Evolutionary conservation across 768 basidiomycete species (phyloP), one percentile per base, ranked within the genome.

Genomic region (Tulasnella sp.): DNA sequence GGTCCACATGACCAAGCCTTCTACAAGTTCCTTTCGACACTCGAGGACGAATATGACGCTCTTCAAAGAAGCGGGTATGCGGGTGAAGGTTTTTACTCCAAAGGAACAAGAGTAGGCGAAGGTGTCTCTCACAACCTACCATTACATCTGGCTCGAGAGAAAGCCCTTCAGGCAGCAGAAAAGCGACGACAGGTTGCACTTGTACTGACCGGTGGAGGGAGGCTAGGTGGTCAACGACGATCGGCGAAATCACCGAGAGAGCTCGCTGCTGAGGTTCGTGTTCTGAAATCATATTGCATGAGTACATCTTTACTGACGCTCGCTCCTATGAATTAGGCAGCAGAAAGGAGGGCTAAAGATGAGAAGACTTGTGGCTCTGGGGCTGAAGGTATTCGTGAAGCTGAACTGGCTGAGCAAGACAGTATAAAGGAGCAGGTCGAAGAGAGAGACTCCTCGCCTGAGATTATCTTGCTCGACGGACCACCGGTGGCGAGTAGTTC

Each of bases 1-100:
- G 87, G 88, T 3, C 83, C 89, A 4, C 92, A 95, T 58, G 87
- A 96, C 58, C 81, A 86, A 44, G 75, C 73, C 45, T 85, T 90
- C 58, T 84, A 87, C 68, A 79, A 81, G 50, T 75, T 76, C 57
- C 73, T 87, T 4, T 68, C 75, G 2, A 73, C 71, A 19, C 70
- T 93, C 2, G 82, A 90, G 60, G 82, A 89, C 49, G 92, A 95
- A 66, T 91, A 81, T 58, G 83, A 85, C 34, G 77, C 72, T 2
- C 71, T 95, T 5, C 78, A 79, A 57, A 71, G 78, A 16, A 79
- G 77, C 12, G 92, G 91, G 0, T 96, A 91, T 64, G 70, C 81
- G 4, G 90, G 92, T 12, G 91, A 95, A 64, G 92, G 91, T 2
- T 96, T 95, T 73, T 78, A 78, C 63, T 71, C 81, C 22, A 67